A percentile compares a stretch with the other conserved stretches of the same genome.
Evolutionary conservation across 305 asterid species (phyloP).

Genomic region (Vinca major): DNA sequence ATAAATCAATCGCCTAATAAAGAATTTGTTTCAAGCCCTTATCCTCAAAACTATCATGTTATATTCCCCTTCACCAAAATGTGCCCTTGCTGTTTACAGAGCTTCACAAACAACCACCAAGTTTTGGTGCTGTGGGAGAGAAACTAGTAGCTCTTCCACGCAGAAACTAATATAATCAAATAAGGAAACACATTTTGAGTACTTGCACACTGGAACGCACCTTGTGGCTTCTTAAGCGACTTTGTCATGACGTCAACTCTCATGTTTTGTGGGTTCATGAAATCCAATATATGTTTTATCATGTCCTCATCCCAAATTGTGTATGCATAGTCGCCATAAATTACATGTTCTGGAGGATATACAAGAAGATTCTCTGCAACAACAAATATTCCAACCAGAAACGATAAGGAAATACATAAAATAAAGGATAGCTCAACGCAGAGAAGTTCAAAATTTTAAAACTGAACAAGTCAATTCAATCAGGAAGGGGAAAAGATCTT

Average conservation of each 20-base stretch:
- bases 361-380: conserved; percentile 77
- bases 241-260: conserved; percentile 75
- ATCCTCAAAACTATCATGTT: neutral
- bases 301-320: conserved; percentile 73
- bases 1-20: neutral
- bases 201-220: conserved; percentile 26
- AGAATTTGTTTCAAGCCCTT: neutral
- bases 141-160: neutral
- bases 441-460: neutral
- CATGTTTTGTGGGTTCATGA: conserved; percentile 89
- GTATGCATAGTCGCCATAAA: conserved; percentile 81
- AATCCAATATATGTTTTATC: conserved; percentile 57
- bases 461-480: neutral
- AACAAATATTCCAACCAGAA: conserved; percentile 9
- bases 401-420: neutral
- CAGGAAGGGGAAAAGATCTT: neutral
- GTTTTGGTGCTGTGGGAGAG: neutral
- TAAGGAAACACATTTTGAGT: neutral
- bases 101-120: too few species aligned
- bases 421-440: conserved; percentile 4
- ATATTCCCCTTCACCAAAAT: neutral
- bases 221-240: conserved; percentile 50
- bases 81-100: neutral
- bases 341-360: conserved; percentile 78
- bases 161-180: neutral